phyloP scores from a whole-genome alignment of 768 basidiomycete species.

The Tulasnella sp. region DNA sequence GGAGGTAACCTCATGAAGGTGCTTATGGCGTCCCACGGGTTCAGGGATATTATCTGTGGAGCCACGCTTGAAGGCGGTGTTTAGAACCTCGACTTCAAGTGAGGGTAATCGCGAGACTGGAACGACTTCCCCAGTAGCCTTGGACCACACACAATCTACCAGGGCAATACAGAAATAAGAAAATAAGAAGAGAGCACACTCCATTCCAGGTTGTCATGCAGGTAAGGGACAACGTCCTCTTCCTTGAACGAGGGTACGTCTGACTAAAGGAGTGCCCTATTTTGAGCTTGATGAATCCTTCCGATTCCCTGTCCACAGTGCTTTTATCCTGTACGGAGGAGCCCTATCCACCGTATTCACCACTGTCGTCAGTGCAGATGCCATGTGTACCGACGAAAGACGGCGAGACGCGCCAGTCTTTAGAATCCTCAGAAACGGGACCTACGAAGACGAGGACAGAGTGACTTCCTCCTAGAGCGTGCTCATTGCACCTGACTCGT shows the following conservation, averaged over 20 bases:
- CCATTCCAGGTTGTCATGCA: conserved; percentile 7
- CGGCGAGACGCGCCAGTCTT: not conserved
- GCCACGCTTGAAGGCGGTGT: not conserved
- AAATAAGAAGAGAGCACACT: not conserved
- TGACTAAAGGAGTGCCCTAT: not conserved
- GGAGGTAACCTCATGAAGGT: conserved; percentile 4
- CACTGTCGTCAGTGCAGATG: not conserved
- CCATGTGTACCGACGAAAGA: conserved; percentile 1
- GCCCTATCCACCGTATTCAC: not conserved
- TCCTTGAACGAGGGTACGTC: not conserved
- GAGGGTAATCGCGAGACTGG: not conserved
- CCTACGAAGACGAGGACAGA: conserved; percentile 2
- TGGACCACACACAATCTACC: not conserved
- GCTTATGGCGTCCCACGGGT: not conserved
- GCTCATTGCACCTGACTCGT: not conserved
- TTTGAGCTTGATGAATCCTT: conserved; percentile 2
- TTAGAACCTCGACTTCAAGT: not conserved
- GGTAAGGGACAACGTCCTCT: conserved; percentile 1
- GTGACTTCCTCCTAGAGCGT: not conserved
- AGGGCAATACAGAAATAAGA: not conserved
- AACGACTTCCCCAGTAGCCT: conserved; percentile 1
- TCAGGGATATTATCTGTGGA: not conserved
- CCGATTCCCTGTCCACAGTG: too few species aligned
- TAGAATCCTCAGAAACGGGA: not conserved
- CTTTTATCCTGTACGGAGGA: not conserved